Base-by-base conservation (phyloP, 2,329 filamentous ascomycete genomes). In the Cadophora luteo-olivacea region DNA sequence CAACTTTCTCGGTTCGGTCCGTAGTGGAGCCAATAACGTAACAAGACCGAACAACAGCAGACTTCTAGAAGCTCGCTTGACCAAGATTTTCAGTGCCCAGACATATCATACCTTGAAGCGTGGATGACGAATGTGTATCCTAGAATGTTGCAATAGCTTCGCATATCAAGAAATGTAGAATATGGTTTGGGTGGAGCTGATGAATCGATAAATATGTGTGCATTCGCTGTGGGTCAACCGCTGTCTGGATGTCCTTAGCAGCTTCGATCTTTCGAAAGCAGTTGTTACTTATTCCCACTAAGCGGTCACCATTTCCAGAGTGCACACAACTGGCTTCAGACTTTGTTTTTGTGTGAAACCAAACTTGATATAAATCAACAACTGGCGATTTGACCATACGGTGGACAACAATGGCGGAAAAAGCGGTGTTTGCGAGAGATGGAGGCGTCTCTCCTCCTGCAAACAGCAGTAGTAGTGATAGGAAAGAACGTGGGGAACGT, bases 1-100 rank as follows among this genome's bases (percentile, higher is more conserved):
- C 7, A 22, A 14, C 55, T 41, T 16, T n/a, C 33, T 58, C 55
- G 55, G 33, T 41, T 36, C 33, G 55, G 55, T 24, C 32, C 32
- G 55, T 14, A 41, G 55, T 58, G 55, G 55, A 58, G 22, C 55
- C 33, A 41, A 58, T 38, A 38, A 58, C 55, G n/a, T 38, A 58
- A 58, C 55, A 36, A 25, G 8, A 58, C 55, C 55, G 55, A 58
- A 36, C 22, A 36, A 33, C 32, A 38, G 22, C 33, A 41, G 55
- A 58, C 19, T 58, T 41, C n/a, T 24, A 24, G n/a, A 16, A 22
- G 32, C 9, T 24, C 32, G 33, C 55, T 36, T 38, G 8, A 36
- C 1, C 32, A 6, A 58, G 33, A 41, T 38, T 41, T 58, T 38
- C 33, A 7, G 22, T 9, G 24, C 55, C 33, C 25, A 58, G 55